Evolutionary conservation across 2,329 filamentous ascomycete species (phyloP).

Genomic region (Aspergillus intermedius): DNA sequence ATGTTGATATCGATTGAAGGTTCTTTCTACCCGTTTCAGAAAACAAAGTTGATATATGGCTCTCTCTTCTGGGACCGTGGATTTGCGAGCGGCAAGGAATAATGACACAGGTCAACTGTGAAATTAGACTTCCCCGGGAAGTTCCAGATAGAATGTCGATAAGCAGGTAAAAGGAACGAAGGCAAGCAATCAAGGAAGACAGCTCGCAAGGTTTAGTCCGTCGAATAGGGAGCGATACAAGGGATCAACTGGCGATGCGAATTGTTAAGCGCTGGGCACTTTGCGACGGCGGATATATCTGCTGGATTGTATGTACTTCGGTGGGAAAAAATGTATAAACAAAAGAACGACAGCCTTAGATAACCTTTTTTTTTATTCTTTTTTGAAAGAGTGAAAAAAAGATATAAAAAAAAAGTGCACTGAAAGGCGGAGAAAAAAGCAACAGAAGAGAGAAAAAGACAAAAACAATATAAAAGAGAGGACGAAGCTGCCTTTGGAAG

Average conservation of each 20-base stretch:
- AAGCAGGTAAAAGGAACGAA: not conserved
- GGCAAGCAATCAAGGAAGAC: not conserved
- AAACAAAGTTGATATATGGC: not conserved
- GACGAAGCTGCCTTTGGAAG: not conserved
- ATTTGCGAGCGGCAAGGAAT: not conserved
- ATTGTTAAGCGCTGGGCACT: slow-evolving; percentile 4
- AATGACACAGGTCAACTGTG: slow-evolving; percentile 28
- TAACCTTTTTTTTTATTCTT: slow-evolving; percentile 11
- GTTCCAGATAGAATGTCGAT: slow-evolving; percentile 7
- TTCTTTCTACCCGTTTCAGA: not conserved
- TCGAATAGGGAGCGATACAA: not conserved
- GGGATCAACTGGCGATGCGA: slow-evolving; percentile 2
- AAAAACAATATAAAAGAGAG: not conserved
- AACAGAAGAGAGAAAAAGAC: slow-evolving; percentile 5
- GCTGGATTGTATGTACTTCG: slow-evolving; percentile 20
- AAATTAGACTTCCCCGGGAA: slow-evolving; percentile 34
- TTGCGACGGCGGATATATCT: slow-evolving; percentile 26
- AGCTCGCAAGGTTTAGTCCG: not conserved
- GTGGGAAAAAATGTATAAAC: slow-evolving; percentile 5
- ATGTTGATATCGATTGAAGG: slow-evolving; percentile 15
- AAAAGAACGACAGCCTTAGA: slow-evolving; percentile 30
- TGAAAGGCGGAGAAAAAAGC: slow-evolving; percentile 7
- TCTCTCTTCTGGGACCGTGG: not conserved
- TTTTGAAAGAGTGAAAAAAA: slow-evolving; percentile 24
- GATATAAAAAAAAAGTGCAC: slow-evolving; percentile 8